A percentile compares a stretch with the other conserved stretches of the same genome.
These are phyloP conservation scores for Syzygium jambos DNA, from an alignment of 345 rosid genomes.

Conservation along the genomic window DNA sequence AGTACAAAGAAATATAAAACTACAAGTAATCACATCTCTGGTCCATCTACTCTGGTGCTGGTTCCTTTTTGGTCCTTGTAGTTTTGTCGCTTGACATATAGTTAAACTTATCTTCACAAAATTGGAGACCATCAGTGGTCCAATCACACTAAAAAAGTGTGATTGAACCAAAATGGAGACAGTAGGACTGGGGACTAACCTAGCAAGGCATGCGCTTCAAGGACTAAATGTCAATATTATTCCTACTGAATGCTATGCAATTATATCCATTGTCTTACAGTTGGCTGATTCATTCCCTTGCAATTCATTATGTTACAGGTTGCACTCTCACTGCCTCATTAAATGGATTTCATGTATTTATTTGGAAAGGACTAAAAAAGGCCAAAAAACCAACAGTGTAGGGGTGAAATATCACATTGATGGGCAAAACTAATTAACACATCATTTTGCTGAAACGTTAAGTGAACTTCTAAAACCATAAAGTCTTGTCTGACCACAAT, in stretches of 20 bases:
- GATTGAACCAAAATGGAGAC: background rate
- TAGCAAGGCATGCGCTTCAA: background rate
- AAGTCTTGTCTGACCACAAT: background rate
- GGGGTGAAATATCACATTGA: background rate
- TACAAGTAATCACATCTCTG: background rate
- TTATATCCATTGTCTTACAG: background rate
- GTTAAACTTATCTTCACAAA: background rate
- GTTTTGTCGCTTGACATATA: background rate
- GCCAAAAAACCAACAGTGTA: background rate
- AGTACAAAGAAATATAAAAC: background rate
- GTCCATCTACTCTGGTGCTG: background rate
- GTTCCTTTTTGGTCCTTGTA: background rate
- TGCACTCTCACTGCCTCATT: background rate
- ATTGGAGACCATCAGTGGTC: background rate
- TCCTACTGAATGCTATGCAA: background rate
- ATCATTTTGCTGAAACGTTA: background rate
- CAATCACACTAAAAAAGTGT: background rate
- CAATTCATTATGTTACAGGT: background rate
- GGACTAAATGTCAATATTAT: background rate
- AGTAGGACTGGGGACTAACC: background rate
- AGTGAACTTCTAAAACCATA: background rate
- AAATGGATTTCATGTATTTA: background rate
- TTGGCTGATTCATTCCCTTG: background rate
- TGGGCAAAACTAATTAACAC: background rate
- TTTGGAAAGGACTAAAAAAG: background rate